Conservation (phyloP, 2,329 filamentous ascomycete species). For the Cercospora sp. region DNA sequence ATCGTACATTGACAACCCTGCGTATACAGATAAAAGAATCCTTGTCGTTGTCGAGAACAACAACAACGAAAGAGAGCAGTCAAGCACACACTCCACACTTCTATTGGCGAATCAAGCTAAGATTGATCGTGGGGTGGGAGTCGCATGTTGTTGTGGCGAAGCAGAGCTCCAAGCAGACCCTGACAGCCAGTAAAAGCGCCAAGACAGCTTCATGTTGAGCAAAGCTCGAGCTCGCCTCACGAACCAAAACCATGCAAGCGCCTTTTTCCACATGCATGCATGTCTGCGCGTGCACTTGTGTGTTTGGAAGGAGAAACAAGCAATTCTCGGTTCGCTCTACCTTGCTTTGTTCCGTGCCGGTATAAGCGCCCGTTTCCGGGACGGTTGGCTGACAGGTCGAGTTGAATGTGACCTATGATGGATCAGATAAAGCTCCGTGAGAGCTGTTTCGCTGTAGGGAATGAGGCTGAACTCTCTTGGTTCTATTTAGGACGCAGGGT, state of each 20-base stretch:
- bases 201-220: background rate
- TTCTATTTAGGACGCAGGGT: constrained; percentile 1
- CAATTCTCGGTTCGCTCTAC: background rate
- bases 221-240: background rate
- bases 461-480: constrained; percentile 3
- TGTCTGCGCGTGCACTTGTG: background rate
- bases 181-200: background rate
- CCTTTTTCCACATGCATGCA: background rate
- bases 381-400: background rate
- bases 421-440: constrained; percentile 1
- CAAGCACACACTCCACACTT: background rate
- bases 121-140: background rate
- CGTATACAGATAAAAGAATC: background rate
- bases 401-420: background rate
- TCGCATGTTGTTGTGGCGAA: background rate
- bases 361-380: background rate
- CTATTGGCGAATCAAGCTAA: background rate
- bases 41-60: background rate
- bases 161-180: background rate
- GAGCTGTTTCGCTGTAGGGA: background rate
- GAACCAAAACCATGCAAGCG: background rate
- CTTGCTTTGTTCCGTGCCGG: background rate
- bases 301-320: background rate
- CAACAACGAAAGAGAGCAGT: background rate
- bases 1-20: background rate